Percentiles rank a stretch among this genome's conserved stretches.
phyloP scores from a whole-genome alignment of 352 stramenopile species.

The Peronospora belbahrii region DNA sequence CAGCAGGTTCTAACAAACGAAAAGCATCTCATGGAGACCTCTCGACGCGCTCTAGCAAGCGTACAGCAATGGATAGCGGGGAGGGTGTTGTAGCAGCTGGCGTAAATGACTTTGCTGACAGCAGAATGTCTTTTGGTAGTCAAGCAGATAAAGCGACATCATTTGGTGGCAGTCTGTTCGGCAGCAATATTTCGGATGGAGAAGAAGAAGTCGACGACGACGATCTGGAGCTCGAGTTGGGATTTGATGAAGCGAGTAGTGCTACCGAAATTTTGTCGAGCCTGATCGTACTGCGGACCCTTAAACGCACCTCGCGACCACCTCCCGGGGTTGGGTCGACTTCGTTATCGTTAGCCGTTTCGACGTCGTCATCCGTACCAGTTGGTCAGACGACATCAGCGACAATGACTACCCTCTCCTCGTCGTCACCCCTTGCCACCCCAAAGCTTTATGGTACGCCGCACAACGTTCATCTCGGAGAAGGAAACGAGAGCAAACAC shows the following conservation, averaged over 20 bases:
- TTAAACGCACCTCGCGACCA: conserved; percentile 53
- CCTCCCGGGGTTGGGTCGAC: conserved; percentile 28
- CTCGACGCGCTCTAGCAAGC: conserved; percentile 33
- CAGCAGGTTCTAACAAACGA: conserved; percentile 26
- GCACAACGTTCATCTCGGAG: conserved; percentile 18
- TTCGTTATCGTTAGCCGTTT: conserved; percentile 39
- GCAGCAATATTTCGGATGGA: conserved; percentile 23
- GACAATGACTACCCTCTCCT: conserved; percentile 28
- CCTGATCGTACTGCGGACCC: conserved; percentile 62
- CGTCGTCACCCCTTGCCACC: conserved; percentile 28
- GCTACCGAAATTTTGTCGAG: conserved; percentile 74
- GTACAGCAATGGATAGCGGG: conserved; percentile 22
- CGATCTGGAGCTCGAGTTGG: conserved; percentile 57
- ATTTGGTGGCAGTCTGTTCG: conserved; percentile 31
- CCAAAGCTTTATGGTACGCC: conserved; percentile 27
- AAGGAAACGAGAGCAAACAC: conserved; percentile 17
- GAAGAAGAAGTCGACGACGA: conserved; percentile 31
- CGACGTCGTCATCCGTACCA: conserved; percentile 24
- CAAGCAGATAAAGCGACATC: conserved; percentile 15
- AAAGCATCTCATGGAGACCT: conserved; percentile 34
- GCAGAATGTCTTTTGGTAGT: conserved; percentile 5
- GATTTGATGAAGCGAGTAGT: conserved; percentile 62
- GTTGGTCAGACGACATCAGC: conserved; percentile 23
- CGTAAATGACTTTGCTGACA: conserved; percentile 23
- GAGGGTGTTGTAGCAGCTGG: conserved; percentile 6